Conservation (phyloP, 1,139 yeast species). For the Candida glucosophila region DNA sequence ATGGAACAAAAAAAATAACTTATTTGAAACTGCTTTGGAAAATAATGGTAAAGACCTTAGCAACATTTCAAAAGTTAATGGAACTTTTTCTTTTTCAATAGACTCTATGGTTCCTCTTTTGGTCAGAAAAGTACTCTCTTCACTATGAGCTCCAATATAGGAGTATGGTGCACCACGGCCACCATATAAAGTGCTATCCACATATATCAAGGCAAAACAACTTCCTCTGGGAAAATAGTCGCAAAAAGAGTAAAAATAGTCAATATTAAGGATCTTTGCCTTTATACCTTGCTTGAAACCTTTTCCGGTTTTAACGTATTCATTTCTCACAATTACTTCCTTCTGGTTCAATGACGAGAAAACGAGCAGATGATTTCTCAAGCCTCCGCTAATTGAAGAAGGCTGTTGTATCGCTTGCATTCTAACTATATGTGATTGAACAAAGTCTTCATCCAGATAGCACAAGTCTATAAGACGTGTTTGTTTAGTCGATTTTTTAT, state of each 20-base stretch:
- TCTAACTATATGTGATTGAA: slow-evolving; percentile 60
- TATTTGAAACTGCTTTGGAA: slow-evolving; percentile 38
- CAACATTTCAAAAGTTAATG: slow-evolving; percentile 33
- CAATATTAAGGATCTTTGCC: slow-evolving; percentile 34
- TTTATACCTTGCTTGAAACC: slow-evolving; percentile 48
- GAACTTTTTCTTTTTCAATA: slow-evolving; percentile 13
- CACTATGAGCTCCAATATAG: slow-evolving; percentile 19
- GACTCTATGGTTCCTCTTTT: not conserved
- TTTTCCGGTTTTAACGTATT: slow-evolving; percentile 42
- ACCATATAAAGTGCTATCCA: slow-evolving; percentile 46
- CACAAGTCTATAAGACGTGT: slow-evolving; percentile 44
- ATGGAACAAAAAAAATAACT: slow-evolving; percentile 35
- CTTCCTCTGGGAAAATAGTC: slow-evolving; percentile 42
- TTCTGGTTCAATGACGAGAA: slow-evolving; percentile 54
- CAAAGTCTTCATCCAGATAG: slow-evolving; percentile 51
- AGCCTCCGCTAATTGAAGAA: slow-evolving; percentile 24
- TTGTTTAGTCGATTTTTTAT: slow-evolving; percentile 36
- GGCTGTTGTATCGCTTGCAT: slow-evolving; percentile 8
- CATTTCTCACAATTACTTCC: slow-evolving; percentile 50
- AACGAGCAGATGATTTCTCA: slow-evolving; percentile 35
- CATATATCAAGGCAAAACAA: slow-evolving; percentile 42
- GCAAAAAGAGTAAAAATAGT: slow-evolving; percentile 36
- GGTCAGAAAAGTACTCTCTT: slow-evolving; percentile 16
- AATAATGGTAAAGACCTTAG: slow-evolving; percentile 39
- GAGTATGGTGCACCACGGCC: slow-evolving; percentile 13